These are phyloP conservation scores for Mortierella sp. DNA, from an alignment of 371 early-diverging fungal genomes.

Conservation along the genomic window DNA sequence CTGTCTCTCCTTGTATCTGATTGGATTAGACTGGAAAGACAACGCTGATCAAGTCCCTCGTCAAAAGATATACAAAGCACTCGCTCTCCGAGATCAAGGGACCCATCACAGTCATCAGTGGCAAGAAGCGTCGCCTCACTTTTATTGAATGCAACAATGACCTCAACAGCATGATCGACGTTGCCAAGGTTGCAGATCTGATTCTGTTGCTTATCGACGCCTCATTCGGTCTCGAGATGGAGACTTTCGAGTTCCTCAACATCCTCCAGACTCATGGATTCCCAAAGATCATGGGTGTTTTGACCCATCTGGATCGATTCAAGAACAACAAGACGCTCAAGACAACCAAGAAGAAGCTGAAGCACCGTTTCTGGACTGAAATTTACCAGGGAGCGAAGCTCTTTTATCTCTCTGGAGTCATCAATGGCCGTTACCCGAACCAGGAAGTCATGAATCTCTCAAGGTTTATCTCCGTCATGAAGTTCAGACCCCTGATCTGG, in stretches of 20 bases:
- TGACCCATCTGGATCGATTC: constrained; percentile 96
- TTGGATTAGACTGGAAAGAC: constrained; percentile 87
- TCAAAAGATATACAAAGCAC: constrained; percentile 95
- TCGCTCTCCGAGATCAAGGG: constrained; percentile 92
- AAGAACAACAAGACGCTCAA: constrained; percentile 90
- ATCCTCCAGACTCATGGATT: constrained; percentile 98
- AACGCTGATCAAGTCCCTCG: constrained; percentile 94
- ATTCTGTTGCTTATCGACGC: constrained; percentile 97
- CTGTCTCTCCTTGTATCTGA: neutral
- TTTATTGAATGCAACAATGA: constrained; percentile 98
- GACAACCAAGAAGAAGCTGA: constrained; percentile 92
- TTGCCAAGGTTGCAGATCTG: constrained; percentile 98
- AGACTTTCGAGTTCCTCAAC: constrained; percentile 99
- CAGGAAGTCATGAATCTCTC: constrained; percentile 93
- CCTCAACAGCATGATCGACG: constrained; percentile 97
- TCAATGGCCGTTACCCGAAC: constrained; percentile 93
- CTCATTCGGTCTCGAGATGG: constrained; percentile 99
- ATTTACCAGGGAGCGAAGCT: constrained; percentile 98
- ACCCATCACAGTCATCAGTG: constrained; percentile 96
- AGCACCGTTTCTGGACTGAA: constrained; percentile 99
- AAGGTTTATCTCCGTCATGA: constrained; percentile 97
- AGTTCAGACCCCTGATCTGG: constrained; percentile 97
- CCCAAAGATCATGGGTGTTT: constrained; percentile 97
- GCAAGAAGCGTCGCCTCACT: constrained; percentile 94
- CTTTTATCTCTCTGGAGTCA: constrained; percentile 95